Conservation (phyloP, 1,284 basidiomycete genomes). For the Sporisorium scitamineum region DNA sequence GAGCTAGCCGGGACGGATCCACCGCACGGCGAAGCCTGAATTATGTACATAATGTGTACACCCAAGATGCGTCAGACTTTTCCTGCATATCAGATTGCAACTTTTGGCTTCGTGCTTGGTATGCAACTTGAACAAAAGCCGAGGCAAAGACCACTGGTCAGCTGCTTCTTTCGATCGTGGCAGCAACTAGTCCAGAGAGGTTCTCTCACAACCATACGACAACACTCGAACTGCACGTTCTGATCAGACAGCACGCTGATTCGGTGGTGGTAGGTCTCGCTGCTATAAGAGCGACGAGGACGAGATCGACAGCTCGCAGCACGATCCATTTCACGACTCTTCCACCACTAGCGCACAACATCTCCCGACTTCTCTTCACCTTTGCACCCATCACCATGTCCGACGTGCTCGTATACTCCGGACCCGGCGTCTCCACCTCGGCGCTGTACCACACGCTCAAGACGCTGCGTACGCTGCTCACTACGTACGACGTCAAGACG, state of each 20-base stretch:
- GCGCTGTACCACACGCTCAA: constrained; percentile 60
- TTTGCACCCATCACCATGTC: constrained; percentile 39
- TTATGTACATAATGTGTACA: background rate
- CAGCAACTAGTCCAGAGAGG: background rate
- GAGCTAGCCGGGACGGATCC: constrained; percentile 68
- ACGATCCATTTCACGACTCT: background rate
- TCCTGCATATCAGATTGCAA: background rate
- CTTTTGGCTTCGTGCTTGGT: too few relatives aligned
- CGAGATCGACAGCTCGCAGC: background rate
- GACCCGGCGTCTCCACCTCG: constrained; percentile 62
- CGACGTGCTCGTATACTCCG: constrained; percentile 62
- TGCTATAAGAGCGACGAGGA: background rate
- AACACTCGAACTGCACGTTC: background rate
- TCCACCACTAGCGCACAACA: background rate
- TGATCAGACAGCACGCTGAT: too few relatives aligned
- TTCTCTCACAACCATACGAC: background rate
- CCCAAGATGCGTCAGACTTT: background rate
- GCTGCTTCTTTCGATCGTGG: background rate
- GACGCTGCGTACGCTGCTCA: constrained; percentile 49
- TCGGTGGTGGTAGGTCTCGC: background rate
- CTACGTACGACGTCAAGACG: constrained; percentile 61
- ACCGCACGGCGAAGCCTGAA: rapidly evolving
- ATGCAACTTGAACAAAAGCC: too few relatives aligned
- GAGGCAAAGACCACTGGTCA: too few relatives aligned
- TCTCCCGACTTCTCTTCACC: background rate